Evolutionary conservation across 805 yeast genomes (phyloP).

Genomic region (Millerago galiae): DNA sequence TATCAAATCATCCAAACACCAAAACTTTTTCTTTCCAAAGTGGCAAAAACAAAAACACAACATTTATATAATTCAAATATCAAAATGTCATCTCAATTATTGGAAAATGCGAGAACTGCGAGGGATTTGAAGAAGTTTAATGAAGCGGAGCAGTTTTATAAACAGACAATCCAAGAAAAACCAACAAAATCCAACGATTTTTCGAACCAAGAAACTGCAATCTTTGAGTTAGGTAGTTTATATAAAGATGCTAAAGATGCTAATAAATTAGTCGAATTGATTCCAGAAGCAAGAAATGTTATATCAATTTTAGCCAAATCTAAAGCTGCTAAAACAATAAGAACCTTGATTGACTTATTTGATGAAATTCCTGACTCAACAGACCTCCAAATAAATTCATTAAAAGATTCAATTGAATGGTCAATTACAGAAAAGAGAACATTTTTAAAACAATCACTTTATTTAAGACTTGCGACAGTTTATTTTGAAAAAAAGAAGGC

Average conservation of each 20-base stretch:
- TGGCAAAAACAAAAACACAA: conserved; percentile 7
- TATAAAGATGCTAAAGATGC: conserved; percentile 47
- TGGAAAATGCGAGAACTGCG: conserved; percentile 60
- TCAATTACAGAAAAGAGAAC: conserved; percentile 75
- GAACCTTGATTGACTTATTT: conserved; percentile 70
- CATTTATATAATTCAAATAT: background rate
- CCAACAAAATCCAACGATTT: conserved; percentile 21
- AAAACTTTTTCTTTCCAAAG: background rate
- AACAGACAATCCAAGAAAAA: conserved; percentile 37
- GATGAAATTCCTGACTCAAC: conserved; percentile 55
- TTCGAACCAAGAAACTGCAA: conserved; percentile 27
- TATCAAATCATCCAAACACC: background rate
- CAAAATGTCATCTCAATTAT: conserved; percentile 20
- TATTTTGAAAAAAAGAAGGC: conserved; percentile 56
- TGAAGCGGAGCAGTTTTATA: conserved; percentile 57
- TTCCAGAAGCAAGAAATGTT: conserved; percentile 61
- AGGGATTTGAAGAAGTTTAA: conserved; percentile 40
- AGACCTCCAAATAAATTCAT: conserved; percentile 66
- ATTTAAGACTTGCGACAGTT: conserved; percentile 73
- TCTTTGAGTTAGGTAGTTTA: conserved; percentile 68
- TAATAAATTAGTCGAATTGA: conserved; percentile 50
- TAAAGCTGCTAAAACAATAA: conserved; percentile 87
- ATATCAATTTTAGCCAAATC: conserved; percentile 84
- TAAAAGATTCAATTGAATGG: conserved; percentile 83
- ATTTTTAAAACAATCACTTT: conserved; percentile 82